phyloP scores from a whole-genome alignment of 352 stramenopile species.

The Globisporangium echinulatum region DNA sequence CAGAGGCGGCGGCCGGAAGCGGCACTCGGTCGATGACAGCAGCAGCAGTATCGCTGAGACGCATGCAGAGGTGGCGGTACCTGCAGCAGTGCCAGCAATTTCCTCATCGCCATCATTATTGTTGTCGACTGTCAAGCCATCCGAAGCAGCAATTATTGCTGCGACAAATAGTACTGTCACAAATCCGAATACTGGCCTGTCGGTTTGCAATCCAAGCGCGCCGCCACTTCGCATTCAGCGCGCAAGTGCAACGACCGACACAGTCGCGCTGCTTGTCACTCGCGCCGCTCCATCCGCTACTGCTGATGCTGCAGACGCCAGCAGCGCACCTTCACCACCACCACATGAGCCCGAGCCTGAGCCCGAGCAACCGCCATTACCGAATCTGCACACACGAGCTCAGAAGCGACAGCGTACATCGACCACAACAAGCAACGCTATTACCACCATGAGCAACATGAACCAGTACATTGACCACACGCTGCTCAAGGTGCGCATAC shows the following conservation, averaged over 20 bases:
- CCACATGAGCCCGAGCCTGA: too few relatives aligned
- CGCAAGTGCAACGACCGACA: not conserved
- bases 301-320: not conserved
- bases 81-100: not conserved
- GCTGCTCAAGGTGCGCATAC: conserved; percentile 53
- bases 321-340: not conserved
- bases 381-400: conserved; percentile 6
- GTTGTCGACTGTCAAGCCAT: not conserved
- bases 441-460: conserved; percentile 20
- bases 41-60: not conserved
- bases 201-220: not conserved
- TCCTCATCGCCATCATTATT: too few relatives aligned
- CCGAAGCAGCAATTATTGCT: not conserved
- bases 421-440: not conserved
- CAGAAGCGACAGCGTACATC: conserved; percentile 6
- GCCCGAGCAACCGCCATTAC: not conserved
- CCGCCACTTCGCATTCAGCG: not conserved
- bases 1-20: conserved; percentile 8
- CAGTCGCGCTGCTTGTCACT: too few relatives aligned
- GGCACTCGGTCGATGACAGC: not conserved
- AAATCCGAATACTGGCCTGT: not conserved
- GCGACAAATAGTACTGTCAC: not conserved
- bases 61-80: too few relatives aligned
- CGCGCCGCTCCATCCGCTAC: too few relatives aligned
- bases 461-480: conserved; percentile 77